Evolutionary conservation across 2,329 filamentous ascomycete species (phyloP), one percentile per base, ranked within the genome.

Genomic region (Rhinocladiella similis): DNA sequence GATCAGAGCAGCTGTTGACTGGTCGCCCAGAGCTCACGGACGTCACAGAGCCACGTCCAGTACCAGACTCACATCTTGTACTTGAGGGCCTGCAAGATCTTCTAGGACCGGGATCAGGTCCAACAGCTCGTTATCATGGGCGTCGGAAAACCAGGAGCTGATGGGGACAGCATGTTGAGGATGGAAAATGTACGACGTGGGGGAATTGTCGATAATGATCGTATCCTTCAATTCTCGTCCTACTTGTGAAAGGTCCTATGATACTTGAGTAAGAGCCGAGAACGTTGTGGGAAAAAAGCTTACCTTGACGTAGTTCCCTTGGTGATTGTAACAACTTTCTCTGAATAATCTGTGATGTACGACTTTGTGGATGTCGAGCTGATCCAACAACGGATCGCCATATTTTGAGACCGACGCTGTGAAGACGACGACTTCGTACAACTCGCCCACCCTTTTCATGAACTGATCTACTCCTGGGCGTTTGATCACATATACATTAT

Each of bases 401-500:
- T 99, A 99, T 90, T 99, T 99, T 39, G 94, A 97, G 50, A 99
- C 94, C 7, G 94, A 99, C 51, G 94, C 94, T 39, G 94, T 99
- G 72, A 99, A 99, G 45, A 99, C 93, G 22, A 99, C 94, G 47
- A 99, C 93, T 76, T 99, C 94, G 69, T 97, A 99, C 48, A 99
- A 81, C 75, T 99, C 94, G 48, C 94, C 94, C 35, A 99, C 92
- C 57, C 94, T 83, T 80, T 97, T 97, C 91, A 99, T 97, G 75
- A 99, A 99, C 63, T 95, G 88, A 70, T 99, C 94, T 18, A 99
- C 94, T 52, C 94, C 94, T n/a, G 94, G 94, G 68, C 94, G 86
- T 78, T 99, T 99, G 73, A 99, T 99, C 63, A 99, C 94, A 71
- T 99, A 99, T 53, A 99, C 95, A 69, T 99, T 99, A 76, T 99